Evolutionary conservation across 2,329 filamentous ascomycete genomes (phyloP), one percentile per base, ranked within the genome.

Genomic region (Exophiala sideris): DNA sequence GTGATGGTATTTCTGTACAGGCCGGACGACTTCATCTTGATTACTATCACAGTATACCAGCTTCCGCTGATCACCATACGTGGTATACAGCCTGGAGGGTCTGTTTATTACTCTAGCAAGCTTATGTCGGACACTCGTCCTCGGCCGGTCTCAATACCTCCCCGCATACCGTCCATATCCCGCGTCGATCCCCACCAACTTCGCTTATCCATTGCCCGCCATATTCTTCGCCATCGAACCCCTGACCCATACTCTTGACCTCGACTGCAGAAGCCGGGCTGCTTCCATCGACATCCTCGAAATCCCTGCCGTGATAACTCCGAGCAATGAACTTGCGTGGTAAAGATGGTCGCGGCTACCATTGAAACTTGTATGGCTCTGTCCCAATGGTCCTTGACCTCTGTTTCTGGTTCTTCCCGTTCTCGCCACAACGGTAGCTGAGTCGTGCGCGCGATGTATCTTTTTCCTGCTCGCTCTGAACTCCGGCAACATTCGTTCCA

Each of bases 391-490:
- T 71, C 91, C 12, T 90, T 74, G 9, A 92, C 86, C 89, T 89
- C 64, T 89, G 85, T 71, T 89, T 92, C 74, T 96, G 91, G 71
- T 96, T 96, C 57, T 86, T 79, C 12, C 88, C 88, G 44, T 82
- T 77, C 68, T 84, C 70, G 46, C 96, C 89, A 54, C 92, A 91
- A 0, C 87, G 78, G 14, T 89, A 85, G 64, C 86, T 89, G 42
- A 96, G 80, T 72, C 91, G 87, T 48, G 79, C 72, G 51, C 89
- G 86, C 59, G 94, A 83, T 33, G 83, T 81, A 11, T 88, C 76
- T 62, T 84, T 81, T 54, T 84, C 83, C 29, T 73, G 68, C 5
- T 86, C 79, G 47, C 75, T 75, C 73, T 90, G n/a, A 83, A 50
- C 81, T 75, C 38, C 75, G 69, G 91, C 91, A 96, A 91, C 91